Conservation (phyloP, 192 early-diverging fungal genomes). For the Mortierella antarctica region DNA sequence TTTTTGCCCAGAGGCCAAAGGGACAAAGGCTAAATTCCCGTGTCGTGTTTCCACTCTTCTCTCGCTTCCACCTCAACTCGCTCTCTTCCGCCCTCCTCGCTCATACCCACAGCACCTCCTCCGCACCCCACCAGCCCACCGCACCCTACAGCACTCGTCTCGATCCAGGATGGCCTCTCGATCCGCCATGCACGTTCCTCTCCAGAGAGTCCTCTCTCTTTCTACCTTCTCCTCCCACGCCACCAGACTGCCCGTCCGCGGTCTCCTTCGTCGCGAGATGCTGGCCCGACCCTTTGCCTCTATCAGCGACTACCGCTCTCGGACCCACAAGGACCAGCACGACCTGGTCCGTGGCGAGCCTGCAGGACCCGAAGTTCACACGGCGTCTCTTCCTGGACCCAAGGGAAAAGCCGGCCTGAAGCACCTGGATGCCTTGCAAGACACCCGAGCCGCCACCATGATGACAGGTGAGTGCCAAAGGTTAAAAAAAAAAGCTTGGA, state of each 20-base stretch:
- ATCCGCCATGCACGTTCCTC: not conserved
- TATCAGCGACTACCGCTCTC: not conserved
- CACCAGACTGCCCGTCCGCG: not conserved
- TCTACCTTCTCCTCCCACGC: not conserved
- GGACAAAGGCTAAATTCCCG: too few relatives aligned
- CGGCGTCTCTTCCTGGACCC: constrained; percentile 70
- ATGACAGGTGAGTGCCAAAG: constrained; percentile 48
- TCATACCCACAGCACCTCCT: not conserved
- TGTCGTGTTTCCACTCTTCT: not conserved
- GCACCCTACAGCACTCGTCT: not conserved
- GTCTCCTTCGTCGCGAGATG: not conserved
- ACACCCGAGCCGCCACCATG: constrained; percentile 73
- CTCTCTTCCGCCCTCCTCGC: not conserved
- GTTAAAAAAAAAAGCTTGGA: not conserved
- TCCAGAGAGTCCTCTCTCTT: not conserved
- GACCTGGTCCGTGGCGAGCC: constrained; percentile 64
- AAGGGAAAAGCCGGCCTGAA: constrained; percentile 62
- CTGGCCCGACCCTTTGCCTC: constrained; percentile 20
- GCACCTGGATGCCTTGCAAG: constrained; percentile 65
- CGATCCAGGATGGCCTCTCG: not conserved
- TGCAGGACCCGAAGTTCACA: constrained; percentile 59
- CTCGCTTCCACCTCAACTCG: not conserved
- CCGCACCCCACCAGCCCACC: not conserved
- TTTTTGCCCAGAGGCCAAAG: too few relatives aligned
- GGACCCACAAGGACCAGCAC: constrained; percentile 31